Conservation (phyloP, 441 rosid genomes). For the Populus tomentosa region DNA sequence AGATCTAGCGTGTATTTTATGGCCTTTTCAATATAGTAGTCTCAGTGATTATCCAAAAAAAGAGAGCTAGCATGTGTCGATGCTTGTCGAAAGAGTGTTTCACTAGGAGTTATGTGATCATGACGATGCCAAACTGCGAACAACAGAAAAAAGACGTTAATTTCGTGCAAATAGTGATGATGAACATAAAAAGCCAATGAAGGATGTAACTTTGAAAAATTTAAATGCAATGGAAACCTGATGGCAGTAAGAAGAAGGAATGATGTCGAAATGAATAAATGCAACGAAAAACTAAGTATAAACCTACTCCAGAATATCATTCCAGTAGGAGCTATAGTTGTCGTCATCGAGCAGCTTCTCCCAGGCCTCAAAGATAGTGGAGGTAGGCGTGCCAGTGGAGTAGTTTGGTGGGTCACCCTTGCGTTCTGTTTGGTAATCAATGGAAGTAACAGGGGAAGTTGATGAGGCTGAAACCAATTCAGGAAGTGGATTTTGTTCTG, state of each 20-base stretch:
- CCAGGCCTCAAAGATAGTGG: slow-evolving; percentile 39
- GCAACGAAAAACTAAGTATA: not conserved
- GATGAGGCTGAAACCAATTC: slow-evolving; percentile 38
- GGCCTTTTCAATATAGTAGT: too few relatives aligned
- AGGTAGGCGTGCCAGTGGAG: slow-evolving; percentile 17
- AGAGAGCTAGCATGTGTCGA: not conserved
- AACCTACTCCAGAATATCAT: slow-evolving; percentile 50
- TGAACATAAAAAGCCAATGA: not conserved
- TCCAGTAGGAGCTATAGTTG: slow-evolving; percentile 49
- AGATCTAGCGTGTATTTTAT: not conserved
- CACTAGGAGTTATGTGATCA: not conserved
- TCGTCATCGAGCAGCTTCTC: slow-evolving; percentile 52
- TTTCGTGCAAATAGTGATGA: not conserved
- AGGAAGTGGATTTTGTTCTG: slow-evolving; percentile 35
- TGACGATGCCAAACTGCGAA: not conserved
- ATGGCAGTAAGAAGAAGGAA: not conserved
- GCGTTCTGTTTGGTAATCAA: slow-evolving; percentile 23
- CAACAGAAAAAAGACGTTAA: not conserved
- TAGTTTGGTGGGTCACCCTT: slow-evolving; percentile 16
- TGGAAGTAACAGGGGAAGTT: slow-evolving; percentile 25
- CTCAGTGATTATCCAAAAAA: too few relatives aligned
- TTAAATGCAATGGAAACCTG: not conserved
- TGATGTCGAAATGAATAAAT: too few relatives aligned
- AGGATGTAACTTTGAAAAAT: not conserved
- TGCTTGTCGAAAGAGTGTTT: not conserved